These are phyloP conservation scores for Fennellomyces sp. DNA, from an alignment of 371 early-diverging fungal species.

Conservation along the genomic window DNA sequence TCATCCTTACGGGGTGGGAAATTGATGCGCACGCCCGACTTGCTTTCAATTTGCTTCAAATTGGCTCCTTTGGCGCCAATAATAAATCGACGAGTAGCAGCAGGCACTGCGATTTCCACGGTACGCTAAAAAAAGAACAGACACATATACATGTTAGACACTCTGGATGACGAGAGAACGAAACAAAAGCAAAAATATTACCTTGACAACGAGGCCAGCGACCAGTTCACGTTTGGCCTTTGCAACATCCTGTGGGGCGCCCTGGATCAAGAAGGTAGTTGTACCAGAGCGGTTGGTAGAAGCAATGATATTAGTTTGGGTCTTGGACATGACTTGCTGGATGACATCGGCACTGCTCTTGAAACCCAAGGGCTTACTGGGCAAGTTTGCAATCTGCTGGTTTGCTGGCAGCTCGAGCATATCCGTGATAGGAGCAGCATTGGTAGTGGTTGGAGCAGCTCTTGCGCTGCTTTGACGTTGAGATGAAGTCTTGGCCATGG, in stretches of 20 bases:
- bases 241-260: constrained; percentile 76
- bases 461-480: not conserved
- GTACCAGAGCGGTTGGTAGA: constrained; percentile 79
- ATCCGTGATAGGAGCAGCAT: constrained; percentile 52
- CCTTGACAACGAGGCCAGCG: constrained; percentile 76
- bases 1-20: constrained; percentile 69
- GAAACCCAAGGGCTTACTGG: constrained; percentile 52
- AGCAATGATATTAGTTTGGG: constrained; percentile 84
- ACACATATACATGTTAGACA: too few species aligned
- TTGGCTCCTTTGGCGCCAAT: constrained; percentile 86
- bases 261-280: constrained; percentile 86
- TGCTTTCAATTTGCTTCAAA: constrained; percentile 72
- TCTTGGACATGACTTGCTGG: constrained; percentile 70
- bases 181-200: constrained; percentile 35
- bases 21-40: constrained; percentile 80
- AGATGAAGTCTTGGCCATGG: constrained; percentile 14
- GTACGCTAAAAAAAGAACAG: constrained; percentile 33
- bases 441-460: constrained; percentile 23
- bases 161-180: not conserved
- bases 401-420: constrained; percentile 65
- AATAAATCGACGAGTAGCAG: constrained; percentile 79
- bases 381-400: constrained; percentile 51
- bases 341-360: constrained; percentile 72
- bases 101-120: constrained; percentile 74
- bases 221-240: constrained; percentile 82